A percentile compares a stretch with the other conserved stretches of the same genome.
Evolutionary conservation across 2,329 filamentous ascomycete genomes (phyloP).

Genomic region (Colletotrichum sp.): DNA sequence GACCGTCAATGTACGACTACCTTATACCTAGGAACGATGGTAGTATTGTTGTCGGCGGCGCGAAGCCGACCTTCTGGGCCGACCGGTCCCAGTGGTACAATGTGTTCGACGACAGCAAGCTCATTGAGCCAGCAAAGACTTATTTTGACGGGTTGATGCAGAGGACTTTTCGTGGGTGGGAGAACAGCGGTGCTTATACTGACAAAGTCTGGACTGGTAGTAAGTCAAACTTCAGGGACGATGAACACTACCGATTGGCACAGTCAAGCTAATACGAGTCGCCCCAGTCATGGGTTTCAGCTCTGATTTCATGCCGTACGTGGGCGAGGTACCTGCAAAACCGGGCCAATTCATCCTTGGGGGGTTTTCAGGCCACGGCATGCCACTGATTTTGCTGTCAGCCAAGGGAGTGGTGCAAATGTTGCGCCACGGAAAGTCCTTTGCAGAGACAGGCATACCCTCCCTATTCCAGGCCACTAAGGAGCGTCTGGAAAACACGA

Average conservation of each 20-base stretch:
- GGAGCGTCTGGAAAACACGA: no score
- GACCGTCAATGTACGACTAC: constrained; percentile 66
- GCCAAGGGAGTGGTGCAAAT: no score
- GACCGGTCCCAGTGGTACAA: constrained; percentile 47
- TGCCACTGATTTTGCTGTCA: no score
- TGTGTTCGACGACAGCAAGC: constrained; percentile 47
- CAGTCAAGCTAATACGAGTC: neutral
- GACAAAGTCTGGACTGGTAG: constrained; percentile 39
- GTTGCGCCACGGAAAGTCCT: no score
- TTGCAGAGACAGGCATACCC: no score
- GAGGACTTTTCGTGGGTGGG: constrained; percentile 53
- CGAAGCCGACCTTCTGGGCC: constrained; percentile 32
- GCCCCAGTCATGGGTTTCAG: constrained; percentile 45
- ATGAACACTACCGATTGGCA: neutral
- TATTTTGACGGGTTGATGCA: constrained; percentile 57
- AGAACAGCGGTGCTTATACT: constrained; percentile 39
- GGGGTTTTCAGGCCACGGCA: constrained; percentile 47
- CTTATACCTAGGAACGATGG: constrained; percentile 63
- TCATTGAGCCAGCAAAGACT: constrained; percentile 44
- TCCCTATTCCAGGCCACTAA: no score
- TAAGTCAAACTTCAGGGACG: neutral
- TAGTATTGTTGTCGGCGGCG: constrained; percentile 34
- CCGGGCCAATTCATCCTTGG: constrained; percentile 46
- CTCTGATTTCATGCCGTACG: constrained; percentile 43
- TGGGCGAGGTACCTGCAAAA: constrained; percentile 47